Base-by-base conservation (phyloP, 768 basidiomycete species). In the Leccinum subgranulosum region DNA sequence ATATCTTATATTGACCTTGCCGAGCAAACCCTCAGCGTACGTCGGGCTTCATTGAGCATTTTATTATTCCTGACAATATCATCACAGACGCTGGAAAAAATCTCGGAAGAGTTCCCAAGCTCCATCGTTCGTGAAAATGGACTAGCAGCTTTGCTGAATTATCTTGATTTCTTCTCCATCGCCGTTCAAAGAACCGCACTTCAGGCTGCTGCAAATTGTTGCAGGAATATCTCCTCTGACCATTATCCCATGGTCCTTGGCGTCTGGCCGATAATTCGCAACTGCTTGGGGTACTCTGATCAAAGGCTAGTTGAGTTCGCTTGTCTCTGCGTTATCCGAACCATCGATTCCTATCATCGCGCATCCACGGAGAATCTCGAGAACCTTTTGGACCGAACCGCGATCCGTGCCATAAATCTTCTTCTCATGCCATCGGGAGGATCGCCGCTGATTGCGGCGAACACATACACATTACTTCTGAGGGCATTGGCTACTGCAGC, bases 1-100 rank as follows among this genome's bases (percentile, higher is more conserved):
- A 99, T 99, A 57, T 92, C 92, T 23, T 97, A 95, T 69, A 98
- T 99, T 64, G 97, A 99, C 73, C 80, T 99, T 48, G 97, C 97
- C 12, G 97, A 98, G 71, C 97, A 99, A 76, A 98, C 96, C 9
- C 76, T 99, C 63, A 95, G 92, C 69, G 96, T 98, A 78, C 78
- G 94, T 84, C 52, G 23, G 19, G 12, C 57, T 39, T 34, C 60
- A 8, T 49, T 57, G 6, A 2, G 51, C 10, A 0, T 39, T 28
- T 49, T 34, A 50, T 49, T 51, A 51, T 29, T 56, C 50, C 64
- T 59, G 60, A 66, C 53, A 50, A 59, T 55, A 48, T 49, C 65
- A 50, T 54, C 36, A 12, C 69, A 98, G 96, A 99, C 96, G 0
- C 79, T 97, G 77, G 93, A 98, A 77, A 99, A 99, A 77, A 95